Conservation (phyloP, 2,329 filamentous ascomycete genomes). For the Ciborinia camelliae region DNA sequence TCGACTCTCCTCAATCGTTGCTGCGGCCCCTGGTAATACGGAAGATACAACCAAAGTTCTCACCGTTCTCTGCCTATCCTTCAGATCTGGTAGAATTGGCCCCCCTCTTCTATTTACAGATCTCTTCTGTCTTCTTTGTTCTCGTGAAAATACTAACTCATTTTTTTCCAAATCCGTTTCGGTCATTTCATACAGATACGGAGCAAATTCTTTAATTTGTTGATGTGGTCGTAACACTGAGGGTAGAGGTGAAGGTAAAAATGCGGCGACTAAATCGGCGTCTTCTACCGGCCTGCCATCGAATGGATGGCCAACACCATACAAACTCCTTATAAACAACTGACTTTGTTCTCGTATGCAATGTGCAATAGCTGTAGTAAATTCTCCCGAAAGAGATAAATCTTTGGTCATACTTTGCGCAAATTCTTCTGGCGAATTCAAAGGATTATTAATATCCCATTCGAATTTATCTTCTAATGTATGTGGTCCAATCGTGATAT, state of each 20-base stretch:
- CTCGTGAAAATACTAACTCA: conserved; percentile 87
- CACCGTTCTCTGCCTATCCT: conserved; percentile 89
- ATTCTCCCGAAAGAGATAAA: conserved; percentile 88
- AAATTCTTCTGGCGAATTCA: conserved; percentile 94
- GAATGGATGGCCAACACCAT: conserved; percentile 90
- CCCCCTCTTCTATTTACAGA: conserved; percentile 92
- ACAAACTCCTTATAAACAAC: conserved; percentile 88
- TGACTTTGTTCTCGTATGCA: conserved; percentile 96
- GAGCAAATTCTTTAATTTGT: conserved; percentile 89
- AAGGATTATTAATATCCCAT: conserved; percentile 96
- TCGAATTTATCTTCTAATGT: conserved; percentile 97
- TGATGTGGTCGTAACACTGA: conserved; percentile 86
- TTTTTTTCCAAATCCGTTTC: conserved; percentile 87
- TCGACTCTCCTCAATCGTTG: conserved; percentile 76
- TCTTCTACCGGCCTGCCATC: conserved; percentile 93
- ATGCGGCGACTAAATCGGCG: conserved; percentile 78
- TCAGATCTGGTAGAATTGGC: conserved; percentile 90
- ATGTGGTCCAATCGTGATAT: conserved; percentile 94
- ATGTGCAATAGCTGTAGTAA: conserved; percentile 95
- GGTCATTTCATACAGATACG: conserved; percentile 89
- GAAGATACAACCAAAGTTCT: conserved; percentile 89
- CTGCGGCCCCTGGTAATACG: conserved; percentile 82
- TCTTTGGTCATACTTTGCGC: conserved; percentile 85
- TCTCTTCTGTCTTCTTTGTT: conserved; percentile 90
- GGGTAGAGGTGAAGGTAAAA: conserved; percentile 78